A percentile compares a stretch with the other conserved stretches of the same genome.
Evolutionary conservation across 1,284 basidiomycete genomes (phyloP).

Genomic region (Naganishia sp.): DNA sequence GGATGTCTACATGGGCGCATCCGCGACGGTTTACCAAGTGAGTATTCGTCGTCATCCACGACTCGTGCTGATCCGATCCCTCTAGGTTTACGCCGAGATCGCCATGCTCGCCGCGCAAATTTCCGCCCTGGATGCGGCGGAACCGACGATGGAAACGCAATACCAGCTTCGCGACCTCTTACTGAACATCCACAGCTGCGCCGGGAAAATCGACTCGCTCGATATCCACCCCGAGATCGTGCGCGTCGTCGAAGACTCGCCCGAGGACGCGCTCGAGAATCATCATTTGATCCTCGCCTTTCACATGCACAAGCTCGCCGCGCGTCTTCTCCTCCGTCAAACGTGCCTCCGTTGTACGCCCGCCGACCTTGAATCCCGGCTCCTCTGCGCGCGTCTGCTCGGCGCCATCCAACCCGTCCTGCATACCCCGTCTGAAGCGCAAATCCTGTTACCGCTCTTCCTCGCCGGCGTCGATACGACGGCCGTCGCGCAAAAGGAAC

Average conservation of each 20-base stretch:
- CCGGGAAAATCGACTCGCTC: constrained; percentile 24
- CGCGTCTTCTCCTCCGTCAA: constrained; percentile 44
- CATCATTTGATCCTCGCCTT: constrained; percentile 40
- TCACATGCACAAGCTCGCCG: constrained; percentile 41
- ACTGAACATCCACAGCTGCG: constrained; percentile 18
- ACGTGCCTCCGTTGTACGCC: constrained; percentile 37
- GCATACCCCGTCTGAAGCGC: constrained; percentile 42
- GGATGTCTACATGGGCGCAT: constrained; percentile 42
- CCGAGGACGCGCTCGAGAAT: constrained; percentile 30
- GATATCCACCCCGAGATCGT: constrained; percentile 20
- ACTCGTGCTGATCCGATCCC: not conserved
- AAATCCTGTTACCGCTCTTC: constrained; percentile 46
- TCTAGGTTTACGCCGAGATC: constrained; percentile 39
- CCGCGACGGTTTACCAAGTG: constrained; percentile 39
- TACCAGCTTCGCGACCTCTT: constrained; percentile 16
- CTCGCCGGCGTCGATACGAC: constrained; percentile 41
- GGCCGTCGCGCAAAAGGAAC: constrained; percentile 2
- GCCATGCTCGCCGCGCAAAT: constrained; percentile 37
- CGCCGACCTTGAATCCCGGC: constrained; percentile 39
- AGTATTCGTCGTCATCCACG: not conserved
- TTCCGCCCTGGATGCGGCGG: constrained; percentile 5
- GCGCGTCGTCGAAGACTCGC: constrained; percentile 14
- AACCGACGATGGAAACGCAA: constrained; percentile 5
- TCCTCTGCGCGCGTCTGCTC: constrained; percentile 40
- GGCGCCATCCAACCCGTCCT: constrained; percentile 39